These are phyloP conservation scores for Cryptosporidium muris DNA, from an alignment of 169 alveolate species.

Conservation along the genomic window DNA sequence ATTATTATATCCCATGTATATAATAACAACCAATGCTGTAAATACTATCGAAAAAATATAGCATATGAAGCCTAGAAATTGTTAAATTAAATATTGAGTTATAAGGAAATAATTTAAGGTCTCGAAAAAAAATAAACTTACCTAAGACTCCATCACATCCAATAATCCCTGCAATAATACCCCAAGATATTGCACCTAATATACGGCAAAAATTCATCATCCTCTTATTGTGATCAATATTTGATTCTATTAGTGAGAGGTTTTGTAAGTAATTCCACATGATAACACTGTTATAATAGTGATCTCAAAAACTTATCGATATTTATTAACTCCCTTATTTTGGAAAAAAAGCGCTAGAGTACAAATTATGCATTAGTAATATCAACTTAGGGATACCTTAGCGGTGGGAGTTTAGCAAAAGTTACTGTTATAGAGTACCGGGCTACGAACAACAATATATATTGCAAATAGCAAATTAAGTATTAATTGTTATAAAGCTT, in stretches of 20 bases:
- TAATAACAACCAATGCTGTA: background rate
- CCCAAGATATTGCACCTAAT: slow-evolving; percentile 7
- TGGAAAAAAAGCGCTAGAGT: too few relatives aligned
- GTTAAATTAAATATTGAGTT: background rate
- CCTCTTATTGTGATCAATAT: slow-evolving; percentile 17
- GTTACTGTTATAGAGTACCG: too few relatives aligned
- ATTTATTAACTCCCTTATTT: background rate
- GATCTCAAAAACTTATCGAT: background rate
- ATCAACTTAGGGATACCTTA: too few relatives aligned
- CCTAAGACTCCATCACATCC: slow-evolving; percentile 50
- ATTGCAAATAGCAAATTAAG: too few relatives aligned
- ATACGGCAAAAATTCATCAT: slow-evolving; percentile 36
- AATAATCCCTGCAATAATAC: slow-evolving; percentile 42
- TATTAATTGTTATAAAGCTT: too few relatives aligned
- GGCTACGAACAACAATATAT: too few relatives aligned
- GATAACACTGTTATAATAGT: background rate
- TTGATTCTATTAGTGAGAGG: too few relatives aligned
- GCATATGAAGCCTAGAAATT: slow-evolving; percentile 1
- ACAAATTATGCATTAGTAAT: too few relatives aligned
- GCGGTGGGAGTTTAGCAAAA: too few relatives aligned
- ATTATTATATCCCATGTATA: background rate
- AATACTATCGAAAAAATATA: slow-evolving; percentile 1
- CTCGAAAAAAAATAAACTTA: background rate
- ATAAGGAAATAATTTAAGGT: background rate
- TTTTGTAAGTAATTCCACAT: too few relatives aligned